Conservation (phyloP, 2,329 filamentous ascomycete genomes). For the Purpureocillium lavendulum region DNA sequence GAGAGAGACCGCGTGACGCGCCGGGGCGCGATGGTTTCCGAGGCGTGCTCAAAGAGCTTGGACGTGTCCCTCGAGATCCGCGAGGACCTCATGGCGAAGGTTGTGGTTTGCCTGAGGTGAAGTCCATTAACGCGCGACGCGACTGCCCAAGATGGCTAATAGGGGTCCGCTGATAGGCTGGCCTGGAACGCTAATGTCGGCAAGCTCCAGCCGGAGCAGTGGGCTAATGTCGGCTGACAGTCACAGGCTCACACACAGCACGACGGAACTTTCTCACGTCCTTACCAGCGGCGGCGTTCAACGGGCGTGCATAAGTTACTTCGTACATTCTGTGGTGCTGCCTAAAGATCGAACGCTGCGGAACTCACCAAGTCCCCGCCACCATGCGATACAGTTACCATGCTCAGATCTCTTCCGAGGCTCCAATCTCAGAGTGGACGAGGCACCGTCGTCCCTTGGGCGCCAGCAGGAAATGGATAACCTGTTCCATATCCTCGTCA, state of each 20-base stretch:
- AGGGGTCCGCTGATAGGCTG: constrained; percentile 2
- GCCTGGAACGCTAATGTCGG: neutral
- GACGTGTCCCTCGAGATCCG: constrained; percentile 50
- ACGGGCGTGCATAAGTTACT: too few relatives aligned
- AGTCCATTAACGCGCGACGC: constrained; percentile 1
- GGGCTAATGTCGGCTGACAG: too few relatives aligned
- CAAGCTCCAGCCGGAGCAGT: too few relatives aligned
- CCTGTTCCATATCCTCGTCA: constrained; percentile 23
- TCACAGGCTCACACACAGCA: too few relatives aligned
- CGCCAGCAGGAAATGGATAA: constrained; percentile 19
- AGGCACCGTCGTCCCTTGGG: constrained; percentile 20
- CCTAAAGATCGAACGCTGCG: too few relatives aligned
- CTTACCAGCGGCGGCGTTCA: too few relatives aligned
- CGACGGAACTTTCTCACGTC: too few relatives aligned
- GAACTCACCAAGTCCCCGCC: too few relatives aligned
- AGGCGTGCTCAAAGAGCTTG: constrained; percentile 37
- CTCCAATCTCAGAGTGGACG: neutral
- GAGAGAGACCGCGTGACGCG: constrained; percentile 42
- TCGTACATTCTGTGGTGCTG: too few relatives aligned
- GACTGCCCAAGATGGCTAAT: constrained; percentile 1
- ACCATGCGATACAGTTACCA: too few relatives aligned
- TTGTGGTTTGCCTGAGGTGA: neutral
- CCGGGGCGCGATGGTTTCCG: constrained; percentile 22
- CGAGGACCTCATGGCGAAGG: constrained; percentile 43
- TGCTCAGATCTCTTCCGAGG: too few relatives aligned